Conservation (phyloP, 768 basidiomycete genomes). For the Podaxis carcinomalis region DNA sequence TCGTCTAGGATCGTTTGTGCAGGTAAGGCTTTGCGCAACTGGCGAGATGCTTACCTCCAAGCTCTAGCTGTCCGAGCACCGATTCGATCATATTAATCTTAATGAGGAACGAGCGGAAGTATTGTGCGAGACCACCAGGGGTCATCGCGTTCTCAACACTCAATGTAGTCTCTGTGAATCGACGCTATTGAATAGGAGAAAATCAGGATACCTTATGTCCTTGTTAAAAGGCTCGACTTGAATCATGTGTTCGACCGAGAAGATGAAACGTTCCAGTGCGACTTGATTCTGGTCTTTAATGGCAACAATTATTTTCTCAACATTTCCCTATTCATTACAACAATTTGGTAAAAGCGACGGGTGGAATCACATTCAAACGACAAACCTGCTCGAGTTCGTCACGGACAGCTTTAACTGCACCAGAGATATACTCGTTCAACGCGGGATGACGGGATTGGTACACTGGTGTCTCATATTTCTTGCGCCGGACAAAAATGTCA, state of each 20-base stretch:
- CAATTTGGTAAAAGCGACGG: neutral
- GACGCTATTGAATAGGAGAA: neutral
- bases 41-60: slow-evolving; percentile 38
- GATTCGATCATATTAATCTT: slow-evolving; percentile 78
- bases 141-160: slow-evolving; percentile 75
- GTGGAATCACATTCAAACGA: neutral
- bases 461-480: slow-evolving; percentile 88
- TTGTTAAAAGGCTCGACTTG: slow-evolving; percentile 66
- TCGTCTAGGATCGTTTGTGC: slow-evolving; percentile 40
- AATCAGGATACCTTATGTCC: slow-evolving; percentile 50
- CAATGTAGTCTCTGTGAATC: neutral
- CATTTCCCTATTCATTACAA: slow-evolving; percentile 50
- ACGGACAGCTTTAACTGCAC: slow-evolving; percentile 74
- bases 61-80: slow-evolving; percentile 55
- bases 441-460: slow-evolving; percentile 92
- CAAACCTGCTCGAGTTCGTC: slow-evolving; percentile 70
- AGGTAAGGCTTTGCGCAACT: neutral
- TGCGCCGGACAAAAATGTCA: slow-evolving; percentile 80
- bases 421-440: slow-evolving; percentile 86
- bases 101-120: slow-evolving; percentile 79
- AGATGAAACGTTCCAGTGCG: slow-evolving; percentile 86
- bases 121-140: slow-evolving; percentile 56
- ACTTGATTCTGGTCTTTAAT: slow-evolving; percentile 79
- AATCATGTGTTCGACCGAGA: slow-evolving; percentile 82
- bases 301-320: slow-evolving; percentile 78